Base-by-base conservation (phyloP, 2,329 filamentous ascomycete species). In the Sordariomycetes sp. region DNA sequence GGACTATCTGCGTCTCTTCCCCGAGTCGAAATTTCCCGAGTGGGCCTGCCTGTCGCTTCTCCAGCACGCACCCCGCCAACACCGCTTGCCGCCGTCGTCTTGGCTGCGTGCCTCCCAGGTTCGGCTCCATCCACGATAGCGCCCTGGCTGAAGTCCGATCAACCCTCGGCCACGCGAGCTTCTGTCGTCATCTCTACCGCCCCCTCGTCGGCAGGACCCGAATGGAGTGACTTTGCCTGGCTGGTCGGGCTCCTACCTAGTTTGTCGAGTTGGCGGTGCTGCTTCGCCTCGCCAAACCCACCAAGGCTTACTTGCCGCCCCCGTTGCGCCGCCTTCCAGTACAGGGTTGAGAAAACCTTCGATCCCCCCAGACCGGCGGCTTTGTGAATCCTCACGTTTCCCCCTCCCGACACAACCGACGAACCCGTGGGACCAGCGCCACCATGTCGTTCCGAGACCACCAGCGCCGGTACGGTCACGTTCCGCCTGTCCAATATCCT, bases 401-500 rank as follows among this genome's bases (percentile, higher is more conserved):
- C 46, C 10, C 3, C n/a, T 20, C 20, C 46, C n/a, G 20, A 24
- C 46, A 14, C 22, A 6, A 50, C n/a, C 22, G 46, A 50, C 20
- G 46, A 50, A 14, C 5, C 20, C 22, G 46, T n/a, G 46, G 46
- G 11, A 20, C n/a, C 20, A 7, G 22, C 46, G 12, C 53, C 62
- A 64, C 59, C 65, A 87, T 87, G 83, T 86, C 83, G 59, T 87
- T 86, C 68, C 76, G 80, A 66, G 80, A 85, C 64, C 77, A 80
- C 65, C 80, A 82, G 68, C 78, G 81, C 70, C 80, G 83, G 53
- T 87, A 86, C 65, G 83, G 83, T 72, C 81, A 86, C 71, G 73
- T 87, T 55, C 83, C 84, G 61, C 84, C 83, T 18, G 82, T 83
- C 34, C 83, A 85, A 67, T 87, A 87, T 64, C 78, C 81, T 18